Evolutionary conservation across 2,329 filamentous ascomycete genomes (phyloP), one percentile per base, ranked within the genome.

Genomic region (Tolypocladium guangdongense): DNA sequence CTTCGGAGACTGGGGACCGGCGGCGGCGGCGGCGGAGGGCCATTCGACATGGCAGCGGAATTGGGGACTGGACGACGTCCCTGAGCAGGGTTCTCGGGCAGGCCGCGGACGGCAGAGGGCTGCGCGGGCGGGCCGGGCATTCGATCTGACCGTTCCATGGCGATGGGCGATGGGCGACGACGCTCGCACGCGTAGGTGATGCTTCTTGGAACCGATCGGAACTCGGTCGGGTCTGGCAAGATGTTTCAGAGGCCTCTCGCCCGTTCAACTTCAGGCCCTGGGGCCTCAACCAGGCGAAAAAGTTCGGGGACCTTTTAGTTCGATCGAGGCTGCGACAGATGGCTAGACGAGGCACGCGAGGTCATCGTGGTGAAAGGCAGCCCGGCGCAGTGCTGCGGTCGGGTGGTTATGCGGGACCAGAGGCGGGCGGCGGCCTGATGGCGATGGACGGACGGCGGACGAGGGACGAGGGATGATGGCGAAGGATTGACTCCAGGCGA

Each of bases 1-100:
- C 75, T 71, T 64, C 77, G 74, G 52, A 77, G 60, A 49, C 63
- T 70, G 37, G 76, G 73, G 50, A 78, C 74, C 30, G 77, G 75
- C 20, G 72, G 73, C 38, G 72, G 70, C 5, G 67, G 71, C 30
- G 66, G 70, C 54, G 66, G 66, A 57, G 66, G 66, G 50, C 70
- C 70, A 57, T 74, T 74, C 51, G 70, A 66, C 57, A 68, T 62
- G 53, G 70, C 62, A 54, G 68, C 58, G 56, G 68, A 70, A 59
- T 68, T 71, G 54, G 66, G 69, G 20, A 71, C 65, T 38, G 66
- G 67, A 50, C 68, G 71, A 58, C 70, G 71, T 56, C 65, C 67
- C 50, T 67, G 66, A 52, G 64, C 64, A 54, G 68, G 69, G 60
- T 65, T 70, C 45, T 78, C 75, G 54, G 69, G 65, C 58, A 75